phyloP scores from a whole-genome alignment of 495 filamentous ascomycete species.

The Aspergillus homomorphus region DNA sequence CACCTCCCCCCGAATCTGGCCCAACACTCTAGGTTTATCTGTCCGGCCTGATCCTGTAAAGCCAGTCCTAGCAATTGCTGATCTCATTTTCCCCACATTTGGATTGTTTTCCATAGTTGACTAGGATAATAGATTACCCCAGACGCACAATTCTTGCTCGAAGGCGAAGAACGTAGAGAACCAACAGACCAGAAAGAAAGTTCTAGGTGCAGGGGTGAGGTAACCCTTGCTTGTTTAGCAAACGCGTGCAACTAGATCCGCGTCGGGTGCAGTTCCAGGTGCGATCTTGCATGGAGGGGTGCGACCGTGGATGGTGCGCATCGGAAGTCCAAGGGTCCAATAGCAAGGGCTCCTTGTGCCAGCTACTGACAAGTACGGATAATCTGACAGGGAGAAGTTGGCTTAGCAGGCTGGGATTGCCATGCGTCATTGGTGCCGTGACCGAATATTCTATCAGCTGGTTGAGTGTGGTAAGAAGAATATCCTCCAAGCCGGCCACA shows the following conservation, averaged over 20 bases:
- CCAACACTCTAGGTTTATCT: not conserved
- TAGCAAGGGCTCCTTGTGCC: not conserved
- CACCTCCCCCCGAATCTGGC: not conserved
- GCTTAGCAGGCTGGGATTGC: not conserved
- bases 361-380: not conserved
- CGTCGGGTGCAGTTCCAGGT: not conserved
- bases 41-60: not conserved
- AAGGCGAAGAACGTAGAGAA: not conserved
- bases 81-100: not conserved
- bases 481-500: not conserved
- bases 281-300: not conserved
- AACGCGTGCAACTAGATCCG: not conserved
- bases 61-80: no score
- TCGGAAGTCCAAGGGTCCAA: not conserved
- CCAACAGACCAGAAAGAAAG: not conserved
- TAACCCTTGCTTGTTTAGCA: not conserved
- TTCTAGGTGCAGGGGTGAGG: not conserved
- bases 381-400: not conserved
- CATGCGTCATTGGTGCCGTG: constrained; percentile 1
- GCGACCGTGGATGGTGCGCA: not conserved
- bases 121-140: not conserved
- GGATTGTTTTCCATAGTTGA: not conserved
- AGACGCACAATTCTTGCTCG: no score
- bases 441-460: not conserved
- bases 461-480: not conserved